phyloP scores from a whole-genome alignment of 148 eudicot species.

The Drosera capensis region DNA sequence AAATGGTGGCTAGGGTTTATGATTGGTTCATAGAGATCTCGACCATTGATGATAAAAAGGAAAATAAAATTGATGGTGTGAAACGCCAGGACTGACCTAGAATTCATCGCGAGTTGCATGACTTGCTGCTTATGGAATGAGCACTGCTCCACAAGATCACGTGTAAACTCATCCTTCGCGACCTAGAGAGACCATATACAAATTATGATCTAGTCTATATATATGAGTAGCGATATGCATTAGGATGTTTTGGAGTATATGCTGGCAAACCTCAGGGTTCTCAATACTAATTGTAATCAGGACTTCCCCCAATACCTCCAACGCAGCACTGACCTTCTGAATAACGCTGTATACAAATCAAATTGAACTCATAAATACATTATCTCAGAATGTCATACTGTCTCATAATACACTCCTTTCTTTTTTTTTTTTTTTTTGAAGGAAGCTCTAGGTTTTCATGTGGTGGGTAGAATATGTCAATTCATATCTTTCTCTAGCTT shows the following conservation, averaged over 20 bases:
- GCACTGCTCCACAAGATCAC: slow-evolving; percentile 98
- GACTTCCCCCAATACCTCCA: slow-evolving; percentile 85
- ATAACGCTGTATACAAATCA: slow-evolving; percentile 44
- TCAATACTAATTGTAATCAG: slow-evolving; percentile 68
- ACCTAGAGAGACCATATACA: slow-evolving; percentile 49
- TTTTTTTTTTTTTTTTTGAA: too few relatives aligned
- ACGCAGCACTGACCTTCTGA: slow-evolving; percentile 70
- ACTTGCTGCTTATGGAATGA: slow-evolving; percentile 90
- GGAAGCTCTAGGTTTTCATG: too few relatives aligned
- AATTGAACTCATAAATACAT: background rate
- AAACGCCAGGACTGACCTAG: slow-evolving; percentile 54
- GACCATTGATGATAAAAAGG: background rate
- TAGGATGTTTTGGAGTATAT: too few relatives aligned
- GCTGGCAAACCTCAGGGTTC: slow-evolving; percentile 61
- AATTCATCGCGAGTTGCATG: slow-evolving; percentile 85
- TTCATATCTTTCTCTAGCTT: too few relatives aligned
- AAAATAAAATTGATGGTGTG: background rate
- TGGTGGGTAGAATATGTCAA: too few relatives aligned
- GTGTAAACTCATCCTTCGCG: slow-evolving; percentile 97
- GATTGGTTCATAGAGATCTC: too few relatives aligned
- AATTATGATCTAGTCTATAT: too few relatives aligned
- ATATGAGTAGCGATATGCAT: too few relatives aligned
- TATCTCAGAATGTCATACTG: too few relatives aligned
- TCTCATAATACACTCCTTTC: too few relatives aligned
- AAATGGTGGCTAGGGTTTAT: too few relatives aligned